Conservation (phyloP, 306 rosid genomes). For the Luffa acutangula region DNA sequence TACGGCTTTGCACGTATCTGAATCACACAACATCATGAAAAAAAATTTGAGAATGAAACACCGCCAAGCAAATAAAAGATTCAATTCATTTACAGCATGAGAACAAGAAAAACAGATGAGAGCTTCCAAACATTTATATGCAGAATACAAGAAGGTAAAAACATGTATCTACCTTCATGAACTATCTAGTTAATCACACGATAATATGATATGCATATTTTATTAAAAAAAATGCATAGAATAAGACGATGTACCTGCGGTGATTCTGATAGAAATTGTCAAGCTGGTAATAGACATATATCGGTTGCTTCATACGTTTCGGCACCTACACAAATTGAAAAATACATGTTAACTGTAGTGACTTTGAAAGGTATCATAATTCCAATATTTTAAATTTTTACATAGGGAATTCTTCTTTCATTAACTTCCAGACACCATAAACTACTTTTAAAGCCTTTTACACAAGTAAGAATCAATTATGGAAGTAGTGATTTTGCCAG, state of each 20-base stretch:
- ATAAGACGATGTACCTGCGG: constrained; percentile 43
- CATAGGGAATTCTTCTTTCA: not conserved
- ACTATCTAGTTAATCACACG: not conserved
- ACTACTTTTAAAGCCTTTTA: not conserved
- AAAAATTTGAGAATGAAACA: not conserved
- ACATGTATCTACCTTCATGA: not conserved
- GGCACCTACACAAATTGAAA: constrained; percentile 35
- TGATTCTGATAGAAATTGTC: constrained; percentile 95
- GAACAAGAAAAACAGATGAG: not conserved
- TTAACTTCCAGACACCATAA: not conserved
- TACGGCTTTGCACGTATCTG: constrained; percentile 95
- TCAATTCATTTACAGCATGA: not conserved
- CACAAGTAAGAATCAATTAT: not conserved
- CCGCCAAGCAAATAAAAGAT: not conserved
- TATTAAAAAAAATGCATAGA: not conserved
- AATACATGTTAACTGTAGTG: not conserved
- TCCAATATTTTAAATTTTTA: not conserved
- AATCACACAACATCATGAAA: constrained; percentile 4
- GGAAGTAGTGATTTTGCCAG: not conserved
- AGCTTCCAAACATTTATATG: not conserved
- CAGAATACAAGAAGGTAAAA: not conserved
- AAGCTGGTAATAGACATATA: constrained; percentile 78
- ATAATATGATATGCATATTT: not conserved
- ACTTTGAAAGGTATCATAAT: not conserved
- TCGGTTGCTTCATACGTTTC: constrained; percentile 65